These are phyloP conservation scores for Kokia cookei DNA, from an alignment of 441 rosid genomes.

Conservation along the genomic window DNA sequence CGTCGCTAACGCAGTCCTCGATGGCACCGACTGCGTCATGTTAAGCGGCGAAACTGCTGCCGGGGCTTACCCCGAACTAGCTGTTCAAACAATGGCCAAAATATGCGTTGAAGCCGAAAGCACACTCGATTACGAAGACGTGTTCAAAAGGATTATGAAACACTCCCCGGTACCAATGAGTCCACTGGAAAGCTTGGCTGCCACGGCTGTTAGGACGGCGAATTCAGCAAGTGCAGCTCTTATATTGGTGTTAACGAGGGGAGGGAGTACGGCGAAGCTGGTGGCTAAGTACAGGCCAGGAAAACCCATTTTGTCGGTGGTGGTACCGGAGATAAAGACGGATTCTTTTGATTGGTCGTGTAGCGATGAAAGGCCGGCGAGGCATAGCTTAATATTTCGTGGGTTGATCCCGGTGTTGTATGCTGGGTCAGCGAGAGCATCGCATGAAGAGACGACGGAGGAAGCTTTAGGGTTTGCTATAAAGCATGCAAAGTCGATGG, in stretches of 20 bases:
- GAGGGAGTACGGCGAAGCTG: background rate
- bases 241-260: background rate
- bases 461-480: background rate
- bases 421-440: background rate
- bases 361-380: background rate
- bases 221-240: background rate
- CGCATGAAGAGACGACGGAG: background rate
- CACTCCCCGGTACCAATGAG: background rate
- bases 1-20: background rate
- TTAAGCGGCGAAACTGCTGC: background rate
- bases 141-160: background rate
- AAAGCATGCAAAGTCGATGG: background rate
- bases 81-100: background rate
- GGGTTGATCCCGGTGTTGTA: background rate
- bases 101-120: background rate
- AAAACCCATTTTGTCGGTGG: background rate
- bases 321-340: background rate
- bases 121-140: background rate
- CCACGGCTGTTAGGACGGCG: background rate
- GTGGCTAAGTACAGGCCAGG: background rate
- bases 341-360: background rate
- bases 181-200: background rate
- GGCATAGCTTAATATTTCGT: background rate
- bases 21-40: background rate
- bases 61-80: background rate